Conservation (phyloP, 768 basidiomycete genomes). For the Kwoniella pini region DNA sequence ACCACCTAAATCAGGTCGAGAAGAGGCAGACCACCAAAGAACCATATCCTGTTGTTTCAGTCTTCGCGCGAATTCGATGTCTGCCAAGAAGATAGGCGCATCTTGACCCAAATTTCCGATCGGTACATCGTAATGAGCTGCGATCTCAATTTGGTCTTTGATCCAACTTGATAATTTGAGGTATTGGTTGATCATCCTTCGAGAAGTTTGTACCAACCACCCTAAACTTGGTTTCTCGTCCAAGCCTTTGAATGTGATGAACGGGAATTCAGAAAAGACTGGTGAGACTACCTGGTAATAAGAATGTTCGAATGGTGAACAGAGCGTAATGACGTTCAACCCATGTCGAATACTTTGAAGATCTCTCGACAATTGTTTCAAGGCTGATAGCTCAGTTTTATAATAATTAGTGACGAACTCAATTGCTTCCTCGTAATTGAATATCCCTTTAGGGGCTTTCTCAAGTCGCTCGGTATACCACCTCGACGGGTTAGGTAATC, state of each 20-base stretch:
- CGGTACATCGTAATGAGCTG: slow-evolving; percentile 89
- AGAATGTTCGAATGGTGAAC: slow-evolving; percentile 76
- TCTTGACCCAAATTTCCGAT: slow-evolving; percentile 90
- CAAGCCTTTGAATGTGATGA: slow-evolving; percentile 68
- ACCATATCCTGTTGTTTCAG: slow-evolving; percentile 84
- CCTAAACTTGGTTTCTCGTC: slow-evolving; percentile 71
- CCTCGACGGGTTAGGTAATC: slow-evolving; percentile 73
- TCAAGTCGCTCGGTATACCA: slow-evolving; percentile 67
- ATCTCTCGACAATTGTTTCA: slow-evolving; percentile 85
- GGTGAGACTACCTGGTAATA: slow-evolving; percentile 75
- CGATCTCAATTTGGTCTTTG: slow-evolving; percentile 72
- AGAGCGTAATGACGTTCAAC: slow-evolving; percentile 69
- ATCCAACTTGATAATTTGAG: slow-evolving; percentile 76
- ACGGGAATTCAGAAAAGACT: slow-evolving; percentile 78
- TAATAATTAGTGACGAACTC: slow-evolving; percentile 68
- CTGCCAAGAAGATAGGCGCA: slow-evolving; percentile 79
- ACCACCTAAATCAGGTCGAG: slow-evolving; percentile 89
- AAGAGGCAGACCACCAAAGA: slow-evolving; percentile 93
- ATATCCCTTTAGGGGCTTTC: slow-evolving; percentile 58
- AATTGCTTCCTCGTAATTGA: slow-evolving; percentile 65
- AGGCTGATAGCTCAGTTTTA: slow-evolving; percentile 70
- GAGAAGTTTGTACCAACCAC: slow-evolving; percentile 80
- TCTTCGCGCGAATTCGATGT: slow-evolving; percentile 86
- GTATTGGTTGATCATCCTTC: slow-evolving; percentile 83
- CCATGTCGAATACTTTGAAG: slow-evolving; percentile 69